Evolutionary conservation across 2,329 filamentous ascomycete species (phyloP).

Genomic region (Cladosporium sp.): DNA sequence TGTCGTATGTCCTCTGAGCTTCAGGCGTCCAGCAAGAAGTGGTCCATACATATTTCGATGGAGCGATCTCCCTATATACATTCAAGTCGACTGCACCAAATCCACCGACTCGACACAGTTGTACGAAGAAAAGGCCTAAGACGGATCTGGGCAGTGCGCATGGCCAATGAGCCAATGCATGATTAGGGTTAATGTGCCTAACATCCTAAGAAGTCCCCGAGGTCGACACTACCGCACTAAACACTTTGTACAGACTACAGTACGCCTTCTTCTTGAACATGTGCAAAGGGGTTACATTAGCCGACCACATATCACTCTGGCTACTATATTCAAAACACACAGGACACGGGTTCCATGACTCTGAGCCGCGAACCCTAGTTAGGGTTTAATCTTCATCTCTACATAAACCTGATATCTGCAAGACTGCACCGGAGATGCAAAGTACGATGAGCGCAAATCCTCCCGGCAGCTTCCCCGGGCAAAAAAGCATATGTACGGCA

Average conservation of each 20-base stretch:
- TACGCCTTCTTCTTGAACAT: background rate
- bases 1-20: background rate
- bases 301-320: background rate
- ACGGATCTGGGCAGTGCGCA: background rate
- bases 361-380: background rate
- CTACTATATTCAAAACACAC: background rate
- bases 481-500: background rate
- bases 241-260: background rate
- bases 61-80: background rate
- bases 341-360: background rate
- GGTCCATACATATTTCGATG: background rate
- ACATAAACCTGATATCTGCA: background rate
- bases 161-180: background rate
- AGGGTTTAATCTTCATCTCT: background rate
- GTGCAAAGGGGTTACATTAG: background rate
- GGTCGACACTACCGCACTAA: background rate
- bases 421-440: background rate
- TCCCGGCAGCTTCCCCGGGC: background rate
- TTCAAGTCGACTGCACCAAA: background rate
- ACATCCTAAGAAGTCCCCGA: background rate
- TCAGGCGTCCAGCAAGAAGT: background rate
- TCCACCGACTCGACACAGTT: background rate
- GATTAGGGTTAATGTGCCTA: background rate
- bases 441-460: background rate
- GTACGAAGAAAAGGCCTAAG: background rate